phyloP scores from a whole-genome alignment of 768 basidiomycete species.

The Trametes villosa region DNA sequence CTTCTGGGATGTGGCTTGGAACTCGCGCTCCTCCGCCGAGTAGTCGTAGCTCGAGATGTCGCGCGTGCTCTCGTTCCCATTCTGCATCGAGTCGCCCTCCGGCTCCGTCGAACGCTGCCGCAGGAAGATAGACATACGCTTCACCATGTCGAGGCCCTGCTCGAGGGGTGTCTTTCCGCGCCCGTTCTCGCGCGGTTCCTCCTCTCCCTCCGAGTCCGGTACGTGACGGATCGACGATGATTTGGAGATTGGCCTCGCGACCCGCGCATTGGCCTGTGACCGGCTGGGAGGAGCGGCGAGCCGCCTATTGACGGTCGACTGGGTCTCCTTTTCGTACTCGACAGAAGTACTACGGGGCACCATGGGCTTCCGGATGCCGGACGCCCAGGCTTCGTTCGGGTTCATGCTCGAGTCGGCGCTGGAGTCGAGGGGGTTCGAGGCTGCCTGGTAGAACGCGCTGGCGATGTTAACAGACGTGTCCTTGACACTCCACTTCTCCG shows the following conservation, averaged over 20 bases:
- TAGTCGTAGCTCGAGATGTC: constrained; percentile 73
- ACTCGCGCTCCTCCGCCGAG: constrained; percentile 73
- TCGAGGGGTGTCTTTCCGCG: constrained; percentile 76
- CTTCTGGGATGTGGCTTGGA: constrained; percentile 37
- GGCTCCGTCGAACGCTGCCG: constrained; percentile 65
- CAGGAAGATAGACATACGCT: constrained; percentile 63
- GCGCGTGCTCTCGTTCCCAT: constrained; percentile 44
- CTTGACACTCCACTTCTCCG: constrained; percentile 73
- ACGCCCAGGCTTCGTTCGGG: constrained; percentile 71
- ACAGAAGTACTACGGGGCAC: constrained; percentile 78
- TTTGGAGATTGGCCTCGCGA: constrained; percentile 57
- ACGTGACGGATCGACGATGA: constrained; percentile 56
- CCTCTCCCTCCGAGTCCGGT: constrained; percentile 74
- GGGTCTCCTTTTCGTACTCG: constrained; percentile 74
- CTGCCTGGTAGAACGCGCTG: constrained; percentile 78
- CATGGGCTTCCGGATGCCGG: constrained; percentile 51
- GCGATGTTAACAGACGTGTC: constrained; percentile 90
- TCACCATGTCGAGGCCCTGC: constrained; percentile 58
- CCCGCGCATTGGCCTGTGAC: constrained; percentile 32
- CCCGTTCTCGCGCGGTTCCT: constrained; percentile 32
- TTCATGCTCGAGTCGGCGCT: constrained; percentile 37
- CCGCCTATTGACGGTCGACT: constrained; percentile 56
- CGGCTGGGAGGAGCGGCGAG: constrained; percentile 66
- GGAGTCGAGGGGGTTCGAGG: constrained; percentile 37
- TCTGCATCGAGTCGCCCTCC: constrained; percentile 37